A percentile compares a stretch with the other conserved stretches of the same genome.
phyloP scores from a whole-genome alignment of 306 rosid species.

The Dryas octopetala region DNA sequence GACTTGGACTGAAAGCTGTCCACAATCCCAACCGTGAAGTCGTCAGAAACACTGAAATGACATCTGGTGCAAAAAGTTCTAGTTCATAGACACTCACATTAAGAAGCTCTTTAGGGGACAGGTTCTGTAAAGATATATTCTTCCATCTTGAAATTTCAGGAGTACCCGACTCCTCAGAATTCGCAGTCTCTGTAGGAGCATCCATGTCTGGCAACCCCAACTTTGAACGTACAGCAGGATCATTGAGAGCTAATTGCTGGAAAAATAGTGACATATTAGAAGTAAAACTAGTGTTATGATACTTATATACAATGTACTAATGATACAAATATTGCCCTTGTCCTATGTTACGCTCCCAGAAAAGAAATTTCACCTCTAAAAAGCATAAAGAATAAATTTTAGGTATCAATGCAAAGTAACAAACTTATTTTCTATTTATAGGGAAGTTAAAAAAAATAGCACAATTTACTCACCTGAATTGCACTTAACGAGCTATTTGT shows the following conservation, averaged over 20 bases:
- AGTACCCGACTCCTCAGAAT: conserved; percentile 31
- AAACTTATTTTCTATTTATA: background rate
- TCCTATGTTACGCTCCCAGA: too few relatives aligned
- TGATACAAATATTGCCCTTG: too few relatives aligned
- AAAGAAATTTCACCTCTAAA: background rate
- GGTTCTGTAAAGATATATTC: conserved; percentile 48
- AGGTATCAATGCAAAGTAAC: conserved; percentile 6
- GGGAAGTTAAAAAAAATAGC: background rate
- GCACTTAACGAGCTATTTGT: conserved; percentile 67
- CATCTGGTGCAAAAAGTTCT: conserved; percentile 16
- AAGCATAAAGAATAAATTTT: background rate
- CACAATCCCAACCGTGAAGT: conserved; percentile 30
- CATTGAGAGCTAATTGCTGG: conserved; percentile 70
- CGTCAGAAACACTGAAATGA: conserved; percentile 16
- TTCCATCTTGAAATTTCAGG: conserved; percentile 40
- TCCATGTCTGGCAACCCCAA: conserved; percentile 57
- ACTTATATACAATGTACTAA: background rate
- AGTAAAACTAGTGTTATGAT: background rate
- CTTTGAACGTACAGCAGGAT: conserved; percentile 64
- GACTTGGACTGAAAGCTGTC: conserved; percentile 73
- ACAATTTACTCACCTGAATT: conserved; percentile 56
- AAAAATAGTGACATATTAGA: conserved; percentile 22
- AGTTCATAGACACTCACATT: conserved; percentile 56
- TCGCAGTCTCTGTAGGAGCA: conserved; percentile 27
- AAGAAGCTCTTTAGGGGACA: conserved; percentile 61